Base-by-base conservation (phyloP, 345 rosid species). In the Dipteronia dyeriana region DNA sequence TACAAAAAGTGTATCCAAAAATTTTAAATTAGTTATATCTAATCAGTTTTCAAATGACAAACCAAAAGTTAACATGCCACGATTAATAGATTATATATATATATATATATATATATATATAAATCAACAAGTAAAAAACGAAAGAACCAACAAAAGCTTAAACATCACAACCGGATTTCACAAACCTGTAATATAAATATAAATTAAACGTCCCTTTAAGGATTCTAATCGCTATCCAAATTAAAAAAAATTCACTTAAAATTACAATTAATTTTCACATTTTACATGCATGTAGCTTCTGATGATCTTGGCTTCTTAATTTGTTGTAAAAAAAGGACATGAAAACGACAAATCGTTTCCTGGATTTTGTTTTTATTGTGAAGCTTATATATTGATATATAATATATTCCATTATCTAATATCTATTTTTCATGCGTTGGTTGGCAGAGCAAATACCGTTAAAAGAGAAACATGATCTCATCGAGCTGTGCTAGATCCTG, bases 171-270 rank as follows among this genome's bases (percentile, higher is more conserved):
- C 23, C 74, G 63, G 63, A 29, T 54, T 53, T 61, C 62, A 4
- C 47, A 47, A 23, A 69, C 38, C 22, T 59, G 25, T 6, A 34
- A 34, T 34, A 34, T 41, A 41, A n/a, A 4, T 19, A 10, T 26
- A n/a, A 7, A 8, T 22, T 2, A 57, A 53, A 66, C 68, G 76
- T 71, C 83, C 57, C 73, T 70, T 70, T 70, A 16, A 25, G 9
- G 71, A 41, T 79, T 26, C 39, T 76, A 54, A 64, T 64, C 62
- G 41, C 73, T 22, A 57, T 76, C 82, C 65, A 69, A 25, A 68
- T 38, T 14, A 34, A 34, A 29, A 29, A 29, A 3, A 29, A 29
- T 7, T 41, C 45, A 41, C 45, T 41, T 41, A 41, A 7, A 41
- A 7, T 41, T 41, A 9, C 45, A 41, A 34, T 34, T 34, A 5